Base-by-base conservation (phyloP, 2,329 filamentous ascomycete species). In the Diaporthe helianthi region DNA sequence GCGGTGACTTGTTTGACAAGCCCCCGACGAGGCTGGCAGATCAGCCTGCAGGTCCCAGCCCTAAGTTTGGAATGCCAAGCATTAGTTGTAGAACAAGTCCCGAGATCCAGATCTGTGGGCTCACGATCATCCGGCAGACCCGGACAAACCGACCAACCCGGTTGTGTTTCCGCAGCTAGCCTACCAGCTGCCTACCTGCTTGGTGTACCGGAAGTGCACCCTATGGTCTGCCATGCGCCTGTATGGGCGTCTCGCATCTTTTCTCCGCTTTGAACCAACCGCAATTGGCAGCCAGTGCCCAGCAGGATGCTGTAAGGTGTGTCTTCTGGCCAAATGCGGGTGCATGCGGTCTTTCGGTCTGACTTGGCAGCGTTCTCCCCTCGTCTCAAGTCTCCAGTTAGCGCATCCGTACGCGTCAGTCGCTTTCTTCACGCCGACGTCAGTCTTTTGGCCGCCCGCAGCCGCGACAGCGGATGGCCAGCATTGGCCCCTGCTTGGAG, bases 51-150 rank as follows among this genome's bases (percentile, higher is more conserved):
- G 58, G 58, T 63, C 58, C 58, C 58, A 63, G 58, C 58, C 58
- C 58, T 63, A 63, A 49, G 58, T 63, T 63, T 63, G 58, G 58
- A 49, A 49, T 49, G 58, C 58, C 58, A 63, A 63, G 58, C 15
- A 31, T 29, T 49, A 13, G 44, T 31, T 36, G 33, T 47, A 49
- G 29, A 47, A 49, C 58, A 63, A 63, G 41, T 63, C 58, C 58
- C 58, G 58, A 63, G 58, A 63, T 63, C 58, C 44, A 63, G 58
- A 63, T 63, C 58, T 63, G 58, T 63, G 58, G 58, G 41, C 58
- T 63, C 58, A 49, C 58, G 44, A 63, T 63, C 58, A 49, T 63
- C 58, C 58, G 58, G 44, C 26, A 49, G 29, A 49, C 58, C 58
- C 44, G 58, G 58, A 33, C 44, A 63, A 31, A 44, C 44, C 41